Percentiles rank a stretch among this genome's conserved stretches.
phyloP scores from a whole-genome alignment of 179 eudicot species.

The Silene coronaria region DNA sequence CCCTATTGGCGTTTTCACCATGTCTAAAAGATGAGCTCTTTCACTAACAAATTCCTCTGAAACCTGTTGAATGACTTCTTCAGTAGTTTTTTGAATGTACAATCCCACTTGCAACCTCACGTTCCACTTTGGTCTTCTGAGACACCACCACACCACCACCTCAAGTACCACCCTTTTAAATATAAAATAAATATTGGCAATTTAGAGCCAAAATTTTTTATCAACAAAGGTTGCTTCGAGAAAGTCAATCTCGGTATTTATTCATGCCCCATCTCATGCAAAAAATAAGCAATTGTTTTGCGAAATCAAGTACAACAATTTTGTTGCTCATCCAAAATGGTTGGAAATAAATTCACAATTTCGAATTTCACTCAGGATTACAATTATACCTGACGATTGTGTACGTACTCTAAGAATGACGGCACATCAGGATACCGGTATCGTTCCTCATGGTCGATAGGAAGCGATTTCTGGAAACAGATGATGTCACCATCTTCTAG shows the following conservation, averaged over 20 bases:
- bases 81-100: background rate
- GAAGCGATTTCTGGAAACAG: constrained; percentile 61
- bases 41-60: background rate
- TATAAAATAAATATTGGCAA: background rate
- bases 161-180: background rate
- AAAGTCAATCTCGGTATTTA: background rate
- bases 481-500: constrained; percentile 73
- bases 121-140: background rate
- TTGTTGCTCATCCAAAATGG: background rate
- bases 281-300: background rate
- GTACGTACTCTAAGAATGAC: constrained; percentile 70
- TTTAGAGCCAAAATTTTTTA: background rate
- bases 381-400: constrained; percentile 72
- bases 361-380: background rate
- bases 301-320: background rate
- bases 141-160: background rate
- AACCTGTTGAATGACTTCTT: background rate
- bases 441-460: constrained; percentile 37
- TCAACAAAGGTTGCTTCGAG: background rate
- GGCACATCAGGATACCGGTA: constrained; percentile 62
- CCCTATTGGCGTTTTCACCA: background rate
- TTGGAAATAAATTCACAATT: background rate
- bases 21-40: background rate
- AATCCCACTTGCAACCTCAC: background rate
- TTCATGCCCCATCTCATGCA: background rate